Evolutionary conservation across 1,139 yeast species (phyloP), one percentile per base, ranked within the genome.

Genomic region (Candida mesenterica): DNA sequence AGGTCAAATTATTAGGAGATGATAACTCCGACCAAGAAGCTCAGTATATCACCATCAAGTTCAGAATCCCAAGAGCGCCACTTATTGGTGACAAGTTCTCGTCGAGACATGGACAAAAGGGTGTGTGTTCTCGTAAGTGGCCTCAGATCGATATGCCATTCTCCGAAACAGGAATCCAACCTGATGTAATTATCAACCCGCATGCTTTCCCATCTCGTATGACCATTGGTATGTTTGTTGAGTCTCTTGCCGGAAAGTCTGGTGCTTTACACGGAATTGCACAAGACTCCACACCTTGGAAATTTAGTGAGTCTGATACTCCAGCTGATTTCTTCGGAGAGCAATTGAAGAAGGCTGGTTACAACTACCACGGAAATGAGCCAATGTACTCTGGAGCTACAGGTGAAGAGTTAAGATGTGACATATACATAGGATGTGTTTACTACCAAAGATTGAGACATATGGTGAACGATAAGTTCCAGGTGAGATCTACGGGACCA

Each of bases 141-240:
- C 98, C 97, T 17, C 82, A 88, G 35, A 73, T 86, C 45, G 98
- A 92, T 59, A 82, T 92, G 96, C 99, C 99, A 41, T 92, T 92
- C 67, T 79, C 89, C 46, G 98, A 92, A 65, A 71, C 85, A 24
- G 98, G 98, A 54, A 90, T 92, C 44, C 96, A 87, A 61, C 98
- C 98, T 1, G 98, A 92, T 66, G 87, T 92, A 49, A 92, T 92
- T 55, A 92, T 92, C 55, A 92, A 92, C 59, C 98, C 98, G 3
- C 98, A 92, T 61, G 98, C 97, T 48, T 92, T 92, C 90, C 98
- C 98, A 49, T 90, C 97, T 37, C 95, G 98, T 74, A 92, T 92
- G 99, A 92, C 99, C 16, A 92, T 92, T 63, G 99, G 98, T 70
- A 92, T 92, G 98, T 92, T 92, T 68, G 97, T 92, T 33, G 99